These are phyloP conservation scores for Fomitopsis betulina DNA, from an alignment of 1,284 basidiomycete species.

Conservation along the genomic window DNA sequence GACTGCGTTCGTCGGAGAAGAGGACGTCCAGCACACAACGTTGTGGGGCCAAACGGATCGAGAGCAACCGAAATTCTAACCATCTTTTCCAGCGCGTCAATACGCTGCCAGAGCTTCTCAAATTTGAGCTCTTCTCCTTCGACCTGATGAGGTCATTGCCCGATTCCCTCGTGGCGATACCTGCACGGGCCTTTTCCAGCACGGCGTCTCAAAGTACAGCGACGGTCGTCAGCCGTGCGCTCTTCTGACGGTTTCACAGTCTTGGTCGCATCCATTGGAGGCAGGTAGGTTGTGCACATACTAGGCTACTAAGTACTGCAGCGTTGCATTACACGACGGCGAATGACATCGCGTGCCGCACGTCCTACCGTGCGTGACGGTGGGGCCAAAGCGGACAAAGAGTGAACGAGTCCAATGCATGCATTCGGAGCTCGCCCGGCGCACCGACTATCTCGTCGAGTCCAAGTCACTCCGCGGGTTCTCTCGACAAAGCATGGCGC, in stretches of 20 bases:
- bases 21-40: not conserved
- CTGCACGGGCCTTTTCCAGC: no score
- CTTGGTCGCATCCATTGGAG: not conserved
- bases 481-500: not conserved
- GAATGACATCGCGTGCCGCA: not conserved
- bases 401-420: not conserved
- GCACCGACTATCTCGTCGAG: not conserved
- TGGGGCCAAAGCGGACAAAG: not conserved
- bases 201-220: not conserved
- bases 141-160: no score
- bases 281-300: no score
- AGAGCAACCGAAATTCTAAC: not conserved
- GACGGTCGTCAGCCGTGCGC: not conserved
- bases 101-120: not conserved
- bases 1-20: not conserved
- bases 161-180: no score
- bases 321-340: not conserved
- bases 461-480: not conserved
- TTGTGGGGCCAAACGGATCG: not conserved
- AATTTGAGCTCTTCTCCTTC: no score
- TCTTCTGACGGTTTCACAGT: not conserved
- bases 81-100: not conserved
- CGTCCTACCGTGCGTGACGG: not conserved
- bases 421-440: not conserved
- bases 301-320: no score